These are phyloP conservation scores for Penicillium aurantiogriseum DNA, from an alignment of 2,329 filamentous ascomycete genomes.

Conservation along the genomic window DNA sequence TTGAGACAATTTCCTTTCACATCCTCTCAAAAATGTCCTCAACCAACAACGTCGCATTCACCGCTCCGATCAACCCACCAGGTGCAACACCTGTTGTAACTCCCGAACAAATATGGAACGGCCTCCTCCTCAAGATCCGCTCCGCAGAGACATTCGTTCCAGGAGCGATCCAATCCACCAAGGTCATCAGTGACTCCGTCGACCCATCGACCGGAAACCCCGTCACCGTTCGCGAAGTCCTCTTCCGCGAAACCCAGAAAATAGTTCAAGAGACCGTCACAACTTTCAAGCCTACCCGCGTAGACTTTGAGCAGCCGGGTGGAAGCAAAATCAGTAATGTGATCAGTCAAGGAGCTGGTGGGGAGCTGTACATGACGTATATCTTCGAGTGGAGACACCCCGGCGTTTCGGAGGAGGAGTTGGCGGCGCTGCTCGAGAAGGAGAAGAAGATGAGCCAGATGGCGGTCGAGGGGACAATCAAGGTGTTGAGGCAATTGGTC, in stretches of 20 bases:
- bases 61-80: conserved; percentile 39
- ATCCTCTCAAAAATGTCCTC: conserved; percentile 16
- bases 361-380: conserved; percentile 43
- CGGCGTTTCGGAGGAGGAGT: conserved; percentile 20
- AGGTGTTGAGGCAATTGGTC: conserved; percentile 18
- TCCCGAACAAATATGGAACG: conserved; percentile 38
- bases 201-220: conserved; percentile 23
- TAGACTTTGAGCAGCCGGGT: conserved; percentile 31
- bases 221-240: conserved; percentile 30
- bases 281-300: conserved; percentile 23
- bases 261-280: conserved; percentile 29
- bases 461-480: conserved; percentile 25
- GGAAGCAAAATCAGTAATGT: conserved; percentile 29
- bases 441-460: conserved; percentile 21
- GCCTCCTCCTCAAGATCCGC: conserved; percentile 30
- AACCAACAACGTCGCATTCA: conserved; percentile 40
- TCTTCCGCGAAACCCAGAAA: conserved; percentile 28
- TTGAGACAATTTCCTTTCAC: not conserved
- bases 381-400: conserved; percentile 43
- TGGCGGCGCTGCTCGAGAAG: conserved; percentile 15
- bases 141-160: conserved; percentile 33
- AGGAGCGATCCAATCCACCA: conserved; percentile 29
- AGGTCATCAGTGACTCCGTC: conserved; percentile 26
- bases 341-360: conserved; percentile 32
- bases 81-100: conserved; percentile 30